These are phyloP conservation scores for Lecanicillium sp. DNA, from an alignment of 2,329 filamentous ascomycete species.

Conservation along the genomic window DNA sequence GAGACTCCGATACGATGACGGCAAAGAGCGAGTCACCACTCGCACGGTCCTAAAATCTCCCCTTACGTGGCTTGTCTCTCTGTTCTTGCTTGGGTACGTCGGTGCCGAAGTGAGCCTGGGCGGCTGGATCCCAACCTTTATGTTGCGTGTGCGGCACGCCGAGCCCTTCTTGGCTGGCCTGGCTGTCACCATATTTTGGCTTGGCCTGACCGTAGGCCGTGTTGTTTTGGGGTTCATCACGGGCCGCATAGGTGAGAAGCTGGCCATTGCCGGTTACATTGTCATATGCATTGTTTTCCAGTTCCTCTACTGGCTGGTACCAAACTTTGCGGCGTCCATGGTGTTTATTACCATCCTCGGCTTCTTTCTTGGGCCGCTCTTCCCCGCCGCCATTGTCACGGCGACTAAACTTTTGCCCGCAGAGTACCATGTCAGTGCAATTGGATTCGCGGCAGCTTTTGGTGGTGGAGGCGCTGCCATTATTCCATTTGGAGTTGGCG, in stretches of 20 bases:
- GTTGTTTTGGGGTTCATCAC: slow-evolving; percentile 71
- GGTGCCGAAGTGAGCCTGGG: slow-evolving; percentile 70
- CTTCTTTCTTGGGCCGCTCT: slow-evolving; percentile 74
- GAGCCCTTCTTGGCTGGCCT: slow-evolving; percentile 65
- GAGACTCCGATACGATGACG: slow-evolving; percentile 16
- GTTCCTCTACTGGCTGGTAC: slow-evolving; percentile 75
- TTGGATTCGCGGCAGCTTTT: slow-evolving; percentile 74
- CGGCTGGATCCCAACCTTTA: slow-evolving; percentile 78
- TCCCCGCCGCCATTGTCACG: slow-evolving; percentile 66
- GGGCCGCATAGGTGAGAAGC: slow-evolving; percentile 63
- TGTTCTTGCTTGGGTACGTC: slow-evolving; percentile 73
- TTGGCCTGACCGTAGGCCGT: slow-evolving; percentile 69
- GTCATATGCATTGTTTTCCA: slow-evolving; percentile 54
- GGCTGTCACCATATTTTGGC: slow-evolving; percentile 75
- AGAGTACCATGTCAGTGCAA: slow-evolving; percentile 68
- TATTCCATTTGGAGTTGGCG: slow-evolving; percentile 59
- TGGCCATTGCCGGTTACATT: slow-evolving; percentile 57
- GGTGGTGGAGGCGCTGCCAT: slow-evolving; percentile 65
- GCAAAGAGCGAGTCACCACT: slow-evolving; percentile 36
- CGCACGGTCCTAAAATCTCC: slow-evolving; percentile 35
- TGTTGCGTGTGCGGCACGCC: slow-evolving; percentile 69
- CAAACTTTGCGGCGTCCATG: slow-evolving; percentile 65
- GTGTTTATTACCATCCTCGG: slow-evolving; percentile 65
- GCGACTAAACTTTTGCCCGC: slow-evolving; percentile 67
- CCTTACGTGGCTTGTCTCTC: slow-evolving; percentile 63